phyloP scores from a whole-genome alignment of 2,329 filamentous ascomycete genomes.

The Fusarium nelsonii region DNA sequence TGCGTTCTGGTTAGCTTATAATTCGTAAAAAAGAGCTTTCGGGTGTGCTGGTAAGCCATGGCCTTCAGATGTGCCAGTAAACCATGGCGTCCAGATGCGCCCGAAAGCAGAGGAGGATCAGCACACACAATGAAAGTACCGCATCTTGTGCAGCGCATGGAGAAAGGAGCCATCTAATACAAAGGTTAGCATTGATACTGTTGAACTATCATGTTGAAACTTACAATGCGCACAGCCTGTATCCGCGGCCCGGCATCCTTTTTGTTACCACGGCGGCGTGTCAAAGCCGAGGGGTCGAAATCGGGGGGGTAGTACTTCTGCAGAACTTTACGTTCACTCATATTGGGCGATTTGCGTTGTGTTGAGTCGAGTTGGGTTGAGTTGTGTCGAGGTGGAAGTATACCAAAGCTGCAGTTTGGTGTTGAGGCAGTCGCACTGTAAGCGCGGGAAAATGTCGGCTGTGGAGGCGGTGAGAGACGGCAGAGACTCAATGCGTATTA shows the following conservation, averaged over 20 bases:
- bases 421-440: neutral
- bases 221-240: conserved; percentile 77
- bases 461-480: neutral
- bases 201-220: neutral
- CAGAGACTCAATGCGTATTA: neutral
- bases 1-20: neutral
- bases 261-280: conserved; percentile 71
- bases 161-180: conserved; percentile 47
- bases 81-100: no score
- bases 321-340: conserved; percentile 90
- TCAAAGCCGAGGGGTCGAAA: conserved; percentile 89
- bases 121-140: conserved; percentile 75
- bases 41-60: no score
- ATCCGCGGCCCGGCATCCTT: conserved; percentile 82
- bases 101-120: no score
- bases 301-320: conserved; percentile 77
- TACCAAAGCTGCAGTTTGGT: neutral
- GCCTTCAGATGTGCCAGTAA: no score
- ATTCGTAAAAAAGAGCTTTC: no score
- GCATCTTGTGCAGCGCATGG: conserved; percentile 61
- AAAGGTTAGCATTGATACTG: neutral
- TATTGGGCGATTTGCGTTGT: conserved; percentile 55
- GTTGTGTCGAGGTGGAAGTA: neutral
- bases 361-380: conserved; percentile 70
- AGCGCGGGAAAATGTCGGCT: neutral